Base-by-base conservation (phyloP, 1,139 yeast species). In the Scheffersomyces titani region DNA sequence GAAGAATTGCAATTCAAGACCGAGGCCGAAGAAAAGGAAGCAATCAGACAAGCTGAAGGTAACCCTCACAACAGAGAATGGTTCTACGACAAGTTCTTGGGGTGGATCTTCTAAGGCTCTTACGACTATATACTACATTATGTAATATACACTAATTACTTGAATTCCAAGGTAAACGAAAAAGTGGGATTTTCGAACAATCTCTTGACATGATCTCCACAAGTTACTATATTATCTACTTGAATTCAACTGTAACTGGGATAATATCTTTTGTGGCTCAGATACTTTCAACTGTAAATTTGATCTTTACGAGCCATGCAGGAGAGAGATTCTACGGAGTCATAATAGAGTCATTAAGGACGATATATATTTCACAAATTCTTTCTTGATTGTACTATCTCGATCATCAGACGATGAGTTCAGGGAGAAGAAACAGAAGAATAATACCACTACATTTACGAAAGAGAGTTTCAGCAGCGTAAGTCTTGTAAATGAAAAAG, bases 1-100 rank as follows among this genome's bases (percentile, higher is more conserved):
- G 92, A 88, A 69, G 90, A 87, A 69, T 86, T 78, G 63, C 78
- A 76, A 61, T 87, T 75, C 63, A 80, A 79, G 56, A 75, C 75
- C 22, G 75, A 73, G 60, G 82, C 69, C 51, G 76, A 69, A 52
- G 78, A 73, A 62, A 72, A 69, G 59, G 67, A 71, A 61, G 84
- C 85, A 57, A 67, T 78, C 59, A 70, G 87, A 66, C 81, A 75
- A 54, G 84, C 83, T 49, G 74, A 73, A 62, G 83, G 83, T 52
- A 76, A 72, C 61, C 81, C 76, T 47, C 75, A 63, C 58, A 74
- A 77, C 63, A 63, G 66, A 55, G 70, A 66, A 59, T 85, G 89
- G 89, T 78, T 78, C 65, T 86, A 86, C 64, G 86, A 86, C 44
- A 84, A 74, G 59, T 74, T 76, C 60, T 64, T 86, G 57, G 88